Conservation (phyloP, 345 rosid genomes). For the Jatropha curcas region DNA sequence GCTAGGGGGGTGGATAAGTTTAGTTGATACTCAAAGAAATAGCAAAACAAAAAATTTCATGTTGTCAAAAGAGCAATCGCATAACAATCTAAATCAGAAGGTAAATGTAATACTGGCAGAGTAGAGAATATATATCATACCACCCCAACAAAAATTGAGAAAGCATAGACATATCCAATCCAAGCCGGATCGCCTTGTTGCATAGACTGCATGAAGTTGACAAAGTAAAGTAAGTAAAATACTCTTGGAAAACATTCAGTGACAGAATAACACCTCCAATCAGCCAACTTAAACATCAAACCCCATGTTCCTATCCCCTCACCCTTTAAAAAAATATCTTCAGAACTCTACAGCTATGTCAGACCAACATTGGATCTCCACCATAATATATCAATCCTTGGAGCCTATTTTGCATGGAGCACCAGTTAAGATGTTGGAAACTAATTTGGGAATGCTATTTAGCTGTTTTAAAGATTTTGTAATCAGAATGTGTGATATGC, state of each 20-base stretch:
- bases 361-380: not conserved
- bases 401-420: no score
- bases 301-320: not conserved
- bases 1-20: not conserved
- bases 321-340: not conserved
- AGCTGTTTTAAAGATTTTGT: no score
- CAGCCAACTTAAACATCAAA: not conserved
- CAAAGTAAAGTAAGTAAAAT: not conserved
- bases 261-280: not conserved
- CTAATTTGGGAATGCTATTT: no score
- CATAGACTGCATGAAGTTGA: constrained; percentile 80
- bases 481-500: no score
- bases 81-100: not conserved
- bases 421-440: no score
- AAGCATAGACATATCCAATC: constrained; percentile 91
- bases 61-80: not conserved
- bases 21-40: not conserved
- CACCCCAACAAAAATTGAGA: constrained; percentile 93
- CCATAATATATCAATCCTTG: not conserved
- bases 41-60: not conserved
- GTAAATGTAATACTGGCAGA: not conserved
- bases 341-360: not conserved
- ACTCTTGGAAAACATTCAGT: constrained; percentile 22
- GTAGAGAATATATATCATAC: constrained; percentile 42
- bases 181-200: constrained; percentile 91